phyloP scores from a whole-genome alignment of 2,329 filamentous ascomycete genomes.

The Calonectria crousiana region DNA sequence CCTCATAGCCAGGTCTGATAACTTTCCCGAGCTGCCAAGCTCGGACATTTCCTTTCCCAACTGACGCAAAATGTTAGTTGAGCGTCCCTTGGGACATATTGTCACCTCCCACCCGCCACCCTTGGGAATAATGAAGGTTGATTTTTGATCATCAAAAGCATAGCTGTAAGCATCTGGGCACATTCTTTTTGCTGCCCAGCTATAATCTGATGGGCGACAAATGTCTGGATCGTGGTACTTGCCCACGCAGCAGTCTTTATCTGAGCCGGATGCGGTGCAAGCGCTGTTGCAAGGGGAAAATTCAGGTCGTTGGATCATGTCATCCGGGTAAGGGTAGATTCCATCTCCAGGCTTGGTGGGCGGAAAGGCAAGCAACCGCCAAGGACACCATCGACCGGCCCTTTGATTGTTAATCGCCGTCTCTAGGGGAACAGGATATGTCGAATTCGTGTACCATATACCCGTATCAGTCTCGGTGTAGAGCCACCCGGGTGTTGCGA shows the following conservation, averaged over 20 bases:
- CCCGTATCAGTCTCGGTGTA: slow-evolving; percentile 66
- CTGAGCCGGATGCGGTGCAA: slow-evolving; percentile 75
- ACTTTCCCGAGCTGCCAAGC: slow-evolving; percentile 57
- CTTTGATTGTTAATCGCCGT: slow-evolving; percentile 65
- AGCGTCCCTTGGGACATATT: slow-evolving; percentile 77
- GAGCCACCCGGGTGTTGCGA: slow-evolving; percentile 75
- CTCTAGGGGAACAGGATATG: slow-evolving; percentile 78
- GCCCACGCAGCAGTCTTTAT: slow-evolving; percentile 82
- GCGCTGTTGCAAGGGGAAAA: slow-evolving; percentile 85
- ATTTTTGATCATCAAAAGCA: slow-evolving; percentile 71
- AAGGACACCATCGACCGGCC: slow-evolving; percentile 81
- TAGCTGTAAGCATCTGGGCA: slow-evolving; percentile 90
- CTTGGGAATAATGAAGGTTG: slow-evolving; percentile 71
- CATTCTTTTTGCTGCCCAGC: slow-evolving; percentile 76
- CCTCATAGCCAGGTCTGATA: slow-evolving; percentile 50
- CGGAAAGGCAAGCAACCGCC: slow-evolving; percentile 77
- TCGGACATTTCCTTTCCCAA: slow-evolving; percentile 63
- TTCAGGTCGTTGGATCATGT: slow-evolving; percentile 74
- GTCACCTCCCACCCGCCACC: slow-evolving; percentile 84
- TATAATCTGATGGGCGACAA: slow-evolving; percentile 78
- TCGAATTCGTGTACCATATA: slow-evolving; percentile 71
- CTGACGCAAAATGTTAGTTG: slow-evolving; percentile 68
- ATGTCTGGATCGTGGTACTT: slow-evolving; percentile 71
- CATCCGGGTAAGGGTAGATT: slow-evolving; percentile 84
- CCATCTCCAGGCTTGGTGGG: slow-evolving; percentile 79